A percentile compares a stretch with the other conserved stretches of the same genome.
Evolutionary conservation across 331 rosid species (phyloP).

Genomic region (Acacia concinna): DNA sequence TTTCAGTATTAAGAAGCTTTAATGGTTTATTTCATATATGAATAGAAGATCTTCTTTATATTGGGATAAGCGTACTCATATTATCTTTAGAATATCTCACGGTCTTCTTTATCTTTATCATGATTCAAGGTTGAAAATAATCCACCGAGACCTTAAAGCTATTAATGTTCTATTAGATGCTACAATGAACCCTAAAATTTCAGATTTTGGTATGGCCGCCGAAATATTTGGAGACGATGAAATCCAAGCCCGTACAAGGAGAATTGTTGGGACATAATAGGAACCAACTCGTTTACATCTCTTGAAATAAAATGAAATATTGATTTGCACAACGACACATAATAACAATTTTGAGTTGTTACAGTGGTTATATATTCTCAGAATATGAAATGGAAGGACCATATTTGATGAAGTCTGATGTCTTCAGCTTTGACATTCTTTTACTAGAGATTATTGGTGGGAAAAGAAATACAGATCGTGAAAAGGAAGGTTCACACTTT

Average conservation of each 20-base stretch:
- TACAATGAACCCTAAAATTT: background rate
- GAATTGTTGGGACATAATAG: background rate
- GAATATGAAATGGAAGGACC: background rate
- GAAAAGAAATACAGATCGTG: constrained; percentile 22
- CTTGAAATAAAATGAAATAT: background rate
- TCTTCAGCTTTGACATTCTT: constrained; percentile 32
- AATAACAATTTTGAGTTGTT: background rate
- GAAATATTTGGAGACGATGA: background rate
- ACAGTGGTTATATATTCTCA: background rate
- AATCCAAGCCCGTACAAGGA: background rate
- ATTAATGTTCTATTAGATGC: background rate
- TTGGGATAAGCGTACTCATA: background rate
- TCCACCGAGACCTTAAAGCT: background rate
- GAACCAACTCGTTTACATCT: background rate
- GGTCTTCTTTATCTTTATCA: background rate
- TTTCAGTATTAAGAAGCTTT: background rate
- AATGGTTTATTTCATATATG: background rate
- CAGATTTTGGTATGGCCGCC: background rate
- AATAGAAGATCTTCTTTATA: background rate
- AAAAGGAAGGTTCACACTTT: background rate
- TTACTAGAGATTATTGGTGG: constrained; percentile 41
- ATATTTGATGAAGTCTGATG: background rate
- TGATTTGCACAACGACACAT: background rate
- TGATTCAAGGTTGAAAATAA: background rate
- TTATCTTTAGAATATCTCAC: background rate